These are phyloP conservation scores for Paecilomyces niveus DNA, from an alignment of 2,329 filamentous ascomycete genomes.

Conservation along the genomic window DNA sequence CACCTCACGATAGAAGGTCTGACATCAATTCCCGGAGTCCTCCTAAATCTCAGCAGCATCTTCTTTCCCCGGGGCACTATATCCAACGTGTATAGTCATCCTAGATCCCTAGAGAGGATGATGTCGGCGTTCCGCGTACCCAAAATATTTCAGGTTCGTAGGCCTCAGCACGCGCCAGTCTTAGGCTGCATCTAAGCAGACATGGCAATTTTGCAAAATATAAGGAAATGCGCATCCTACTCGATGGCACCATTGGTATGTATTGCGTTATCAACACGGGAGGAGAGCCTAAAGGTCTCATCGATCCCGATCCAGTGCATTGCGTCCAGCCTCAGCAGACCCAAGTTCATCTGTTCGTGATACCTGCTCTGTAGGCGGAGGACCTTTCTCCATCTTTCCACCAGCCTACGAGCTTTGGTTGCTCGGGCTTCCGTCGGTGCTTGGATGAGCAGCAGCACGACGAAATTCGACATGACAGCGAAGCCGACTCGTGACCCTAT, in stretches of 20 bases:
- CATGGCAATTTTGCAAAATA: neutral
- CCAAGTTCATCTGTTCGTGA: constrained; percentile 23
- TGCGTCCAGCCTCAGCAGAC: constrained; percentile 22
- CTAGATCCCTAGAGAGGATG: too few relatives aligned
- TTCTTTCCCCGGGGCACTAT: too few relatives aligned
- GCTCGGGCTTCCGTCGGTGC: constrained; percentile 21
- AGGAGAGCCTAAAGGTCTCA: neutral
- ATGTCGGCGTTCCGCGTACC: too few relatives aligned
- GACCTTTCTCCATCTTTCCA: constrained; percentile 22
- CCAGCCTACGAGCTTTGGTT: constrained; percentile 16
- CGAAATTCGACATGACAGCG: constrained; percentile 27
- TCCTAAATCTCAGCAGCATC: too few relatives aligned
- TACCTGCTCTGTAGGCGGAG: constrained; percentile 22
- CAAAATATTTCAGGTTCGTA: neutral
- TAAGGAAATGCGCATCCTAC: neutral
- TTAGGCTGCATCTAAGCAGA: too few relatives aligned
- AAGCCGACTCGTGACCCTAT: constrained; percentile 26
- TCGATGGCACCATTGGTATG: neutral
- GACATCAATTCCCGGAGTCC: too few relatives aligned
- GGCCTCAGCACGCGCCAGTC: neutral
- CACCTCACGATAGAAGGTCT: too few relatives aligned
- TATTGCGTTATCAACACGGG: neutral
- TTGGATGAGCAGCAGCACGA: constrained; percentile 24
- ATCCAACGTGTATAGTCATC: too few relatives aligned
- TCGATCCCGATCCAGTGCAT: constrained; percentile 18